phyloP scores from a whole-genome alignment of 345 rosid genomes.

The Syzygium jambos region DNA sequence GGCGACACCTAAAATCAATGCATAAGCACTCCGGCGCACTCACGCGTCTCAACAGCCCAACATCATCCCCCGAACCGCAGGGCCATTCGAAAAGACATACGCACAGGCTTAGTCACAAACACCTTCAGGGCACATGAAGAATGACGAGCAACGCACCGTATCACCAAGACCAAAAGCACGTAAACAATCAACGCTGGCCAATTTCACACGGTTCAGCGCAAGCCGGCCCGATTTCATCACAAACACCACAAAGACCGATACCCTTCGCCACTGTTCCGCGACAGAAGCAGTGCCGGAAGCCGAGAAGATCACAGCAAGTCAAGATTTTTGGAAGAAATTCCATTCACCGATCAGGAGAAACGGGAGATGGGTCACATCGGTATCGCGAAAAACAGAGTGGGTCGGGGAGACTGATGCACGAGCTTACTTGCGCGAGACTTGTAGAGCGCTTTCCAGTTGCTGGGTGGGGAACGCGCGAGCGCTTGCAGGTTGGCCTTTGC shows the following conservation, averaged over 20 bases:
- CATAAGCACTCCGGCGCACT: background rate
- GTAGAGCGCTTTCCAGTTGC: background rate
- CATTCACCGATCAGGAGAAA: background rate
- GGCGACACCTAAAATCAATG: background rate
- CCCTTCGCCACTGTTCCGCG: background rate
- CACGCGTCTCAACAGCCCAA: background rate
- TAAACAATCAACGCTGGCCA: background rate
- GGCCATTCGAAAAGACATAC: background rate
- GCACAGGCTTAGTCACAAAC: constrained; percentile 15
- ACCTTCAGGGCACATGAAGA: background rate
- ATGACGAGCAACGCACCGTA: background rate
- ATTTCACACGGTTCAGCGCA: background rate
- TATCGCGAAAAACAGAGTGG: background rate
- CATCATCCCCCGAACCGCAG: background rate
- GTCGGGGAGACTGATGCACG: background rate
- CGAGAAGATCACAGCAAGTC: background rate
- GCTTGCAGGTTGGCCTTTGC: background rate
- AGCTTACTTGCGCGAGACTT: background rate
- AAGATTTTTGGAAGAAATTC: background rate
- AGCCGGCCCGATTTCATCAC: background rate
- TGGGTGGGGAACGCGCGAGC: background rate
- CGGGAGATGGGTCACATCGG: background rate
- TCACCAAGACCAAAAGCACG: background rate
- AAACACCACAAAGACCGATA: background rate
- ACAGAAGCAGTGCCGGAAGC: background rate